Conservation (phyloP, 495 filamentous ascomycete genomes). For the Rusavskia elegans region DNA sequence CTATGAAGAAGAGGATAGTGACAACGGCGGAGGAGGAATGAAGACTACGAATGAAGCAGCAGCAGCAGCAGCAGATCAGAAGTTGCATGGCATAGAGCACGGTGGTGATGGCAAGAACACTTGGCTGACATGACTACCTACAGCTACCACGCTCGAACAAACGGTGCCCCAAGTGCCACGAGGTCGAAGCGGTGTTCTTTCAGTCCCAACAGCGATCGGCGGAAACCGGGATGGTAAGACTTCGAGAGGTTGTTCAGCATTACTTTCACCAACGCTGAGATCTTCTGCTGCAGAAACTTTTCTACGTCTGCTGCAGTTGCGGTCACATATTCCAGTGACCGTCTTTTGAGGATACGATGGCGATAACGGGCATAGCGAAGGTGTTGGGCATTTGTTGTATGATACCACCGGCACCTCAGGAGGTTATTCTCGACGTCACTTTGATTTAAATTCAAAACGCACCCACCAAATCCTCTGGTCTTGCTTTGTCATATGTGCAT, state of each 20-base stretch:
- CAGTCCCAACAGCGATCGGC: conserved; percentile 93
- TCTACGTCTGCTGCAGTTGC: conserved; percentile 89
- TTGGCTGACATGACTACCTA: conserved; percentile 31
- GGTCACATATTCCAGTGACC: conserved; percentile 32
- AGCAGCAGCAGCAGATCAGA: conserved; percentile 4
- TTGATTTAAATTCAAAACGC: background rate
- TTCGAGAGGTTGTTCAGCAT: background rate
- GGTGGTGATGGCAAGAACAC: background rate
- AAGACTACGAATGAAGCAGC: conserved; percentile 9
- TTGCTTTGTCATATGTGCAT: conserved; percentile 50
- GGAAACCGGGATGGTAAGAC: conserved; percentile 90
- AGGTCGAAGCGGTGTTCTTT: conserved; percentile 88
- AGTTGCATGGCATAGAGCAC: conserved; percentile 5
- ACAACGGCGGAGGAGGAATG: conserved; percentile 6
- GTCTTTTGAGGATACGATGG: background rate
- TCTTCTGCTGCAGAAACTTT: conserved; percentile 58
- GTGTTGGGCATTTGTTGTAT: background rate
- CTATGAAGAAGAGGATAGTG: conserved; percentile 5
- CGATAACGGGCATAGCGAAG: background rate
- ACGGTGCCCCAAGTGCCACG: conserved; percentile 66
- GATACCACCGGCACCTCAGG: background rate
- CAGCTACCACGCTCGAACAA: conserved; percentile 79
- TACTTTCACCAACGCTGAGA: conserved; percentile 15
- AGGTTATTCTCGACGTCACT: background rate
- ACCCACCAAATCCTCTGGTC: background rate